Evolutionary conservation across 305 asterid species (phyloP).

Genomic region (Fraxinus paxiana): DNA sequence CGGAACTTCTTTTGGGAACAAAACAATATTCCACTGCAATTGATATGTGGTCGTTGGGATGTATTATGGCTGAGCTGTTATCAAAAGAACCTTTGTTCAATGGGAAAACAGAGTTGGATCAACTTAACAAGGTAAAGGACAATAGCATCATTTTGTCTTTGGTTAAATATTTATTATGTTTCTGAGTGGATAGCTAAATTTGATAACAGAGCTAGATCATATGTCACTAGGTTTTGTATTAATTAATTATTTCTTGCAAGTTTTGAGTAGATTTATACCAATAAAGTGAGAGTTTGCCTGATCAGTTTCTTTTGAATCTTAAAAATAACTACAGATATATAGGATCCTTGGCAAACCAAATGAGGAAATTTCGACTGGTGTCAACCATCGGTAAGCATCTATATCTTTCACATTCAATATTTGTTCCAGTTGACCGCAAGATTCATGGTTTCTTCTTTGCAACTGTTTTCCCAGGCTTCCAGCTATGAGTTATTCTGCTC

Average conservation of each 20-base stretch:
- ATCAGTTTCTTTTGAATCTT: constrained; percentile 10
- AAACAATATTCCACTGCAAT: constrained; percentile 7
- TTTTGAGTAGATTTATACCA: background rate
- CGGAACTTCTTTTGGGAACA: constrained; percentile 6
- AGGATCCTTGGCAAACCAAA: constrained; percentile 76
- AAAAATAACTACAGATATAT: constrained; percentile 47
- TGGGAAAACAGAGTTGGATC: constrained; percentile 71
- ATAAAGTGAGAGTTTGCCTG: background rate
- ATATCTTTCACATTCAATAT: background rate
- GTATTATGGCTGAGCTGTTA: constrained; percentile 86
- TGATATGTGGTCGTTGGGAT: constrained; percentile 38
- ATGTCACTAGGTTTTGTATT: background rate
- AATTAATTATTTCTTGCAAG: background rate
- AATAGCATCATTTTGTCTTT: background rate
- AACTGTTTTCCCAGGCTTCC: constrained; percentile 57
- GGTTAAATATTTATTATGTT: background rate
- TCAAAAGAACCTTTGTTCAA: constrained; percentile 65
- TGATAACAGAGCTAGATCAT: background rate
- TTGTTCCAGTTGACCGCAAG: background rate
- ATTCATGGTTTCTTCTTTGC: background rate
- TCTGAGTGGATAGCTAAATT: background rate
- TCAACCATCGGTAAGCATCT: background rate
- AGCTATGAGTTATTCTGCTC: constrained; percentile 80
- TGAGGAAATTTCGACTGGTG: constrained; percentile 77
- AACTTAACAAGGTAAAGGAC: constrained; percentile 62